These are phyloP conservation scores for Caloboletus inedulis DNA, from an alignment of 1,284 basidiomycete genomes.

Conservation along the genomic window DNA sequence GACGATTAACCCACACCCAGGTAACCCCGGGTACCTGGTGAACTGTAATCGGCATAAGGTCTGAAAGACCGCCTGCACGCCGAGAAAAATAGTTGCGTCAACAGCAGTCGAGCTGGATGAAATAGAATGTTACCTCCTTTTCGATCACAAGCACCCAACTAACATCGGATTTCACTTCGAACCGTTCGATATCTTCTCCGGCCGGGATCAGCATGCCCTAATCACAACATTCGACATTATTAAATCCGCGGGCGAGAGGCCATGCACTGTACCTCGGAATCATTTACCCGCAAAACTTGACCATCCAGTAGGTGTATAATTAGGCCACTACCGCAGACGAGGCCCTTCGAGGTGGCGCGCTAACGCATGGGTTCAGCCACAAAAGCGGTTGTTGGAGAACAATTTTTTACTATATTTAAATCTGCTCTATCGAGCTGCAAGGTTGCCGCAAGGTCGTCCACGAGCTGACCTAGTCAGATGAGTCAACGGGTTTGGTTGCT, in stretches of 20 bases:
- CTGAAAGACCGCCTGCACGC: slow-evolving; percentile 79
- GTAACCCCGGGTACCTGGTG: slow-evolving; percentile 44
- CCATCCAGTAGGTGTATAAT: slow-evolving; percentile 57
- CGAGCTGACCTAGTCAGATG: slow-evolving; percentile 52
- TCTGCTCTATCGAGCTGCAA: slow-evolving; percentile 70
- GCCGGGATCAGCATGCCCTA: slow-evolving; percentile 76
- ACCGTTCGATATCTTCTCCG: slow-evolving; percentile 62
- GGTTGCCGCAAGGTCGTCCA: slow-evolving; percentile 86
- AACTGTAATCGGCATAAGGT: slow-evolving; percentile 64
- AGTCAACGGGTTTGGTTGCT: neutral
- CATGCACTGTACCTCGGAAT: slow-evolving; percentile 54
- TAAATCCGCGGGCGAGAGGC: neutral
- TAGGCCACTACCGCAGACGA: slow-evolving; percentile 69
- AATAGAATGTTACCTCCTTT: slow-evolving; percentile 68
- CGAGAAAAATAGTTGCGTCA: neutral
- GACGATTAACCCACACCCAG: slow-evolving; percentile 64
- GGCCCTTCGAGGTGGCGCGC: slow-evolving; percentile 86
- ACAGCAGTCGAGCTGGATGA: neutral
- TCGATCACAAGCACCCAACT: slow-evolving; percentile 85
- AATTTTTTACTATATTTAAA: slow-evolving; percentile 66
- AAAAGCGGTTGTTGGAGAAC: neutral
- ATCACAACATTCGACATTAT: neutral
- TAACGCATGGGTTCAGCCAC: slow-evolving; percentile 32
- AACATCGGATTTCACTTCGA: slow-evolving; percentile 52
- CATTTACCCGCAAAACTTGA: slow-evolving; percentile 46